These are phyloP conservation scores for Bassia scoparia DNA, from an alignment of 148 eudicot genomes.

Conservation along the genomic window DNA sequence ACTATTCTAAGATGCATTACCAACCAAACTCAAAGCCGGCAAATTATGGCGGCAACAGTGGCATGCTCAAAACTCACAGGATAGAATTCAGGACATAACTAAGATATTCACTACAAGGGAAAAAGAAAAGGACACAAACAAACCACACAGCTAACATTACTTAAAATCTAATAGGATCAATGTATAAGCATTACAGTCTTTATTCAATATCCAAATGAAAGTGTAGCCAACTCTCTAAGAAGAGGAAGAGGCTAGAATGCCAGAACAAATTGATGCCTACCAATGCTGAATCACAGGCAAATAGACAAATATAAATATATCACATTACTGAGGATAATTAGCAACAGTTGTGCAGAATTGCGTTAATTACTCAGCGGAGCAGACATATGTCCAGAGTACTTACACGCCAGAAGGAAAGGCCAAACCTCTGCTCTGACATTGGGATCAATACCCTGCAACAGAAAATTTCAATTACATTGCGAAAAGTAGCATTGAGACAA, in stretches of 20 bases:
- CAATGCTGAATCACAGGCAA: background rate
- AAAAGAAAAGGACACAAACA: background rate
- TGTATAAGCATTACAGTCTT: background rate
- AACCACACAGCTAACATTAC: background rate
- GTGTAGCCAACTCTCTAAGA: background rate
- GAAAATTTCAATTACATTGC: conserved; percentile 6
- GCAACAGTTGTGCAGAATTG: background rate
- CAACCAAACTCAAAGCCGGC: background rate
- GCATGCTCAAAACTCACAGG: background rate
- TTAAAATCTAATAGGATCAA: background rate
- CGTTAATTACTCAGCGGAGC: background rate
- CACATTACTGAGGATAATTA: background rate
- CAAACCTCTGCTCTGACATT: conserved; percentile 90
- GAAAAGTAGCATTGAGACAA: conserved; percentile 5
- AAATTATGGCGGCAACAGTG: no score
- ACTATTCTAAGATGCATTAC: background rate
- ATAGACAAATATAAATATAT: background rate
- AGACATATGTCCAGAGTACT: conserved; percentile 29
- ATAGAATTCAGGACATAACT: background rate
- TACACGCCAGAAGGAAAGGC: conserved; percentile 99
- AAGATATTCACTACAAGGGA: no score
- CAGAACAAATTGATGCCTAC: background rate
- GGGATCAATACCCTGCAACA: conserved; percentile 83
- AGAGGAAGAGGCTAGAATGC: background rate
- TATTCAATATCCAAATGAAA: background rate